Percentiles rank a stretch among this genome's conserved stretches.
Evolutionary conservation across 2,329 filamentous ascomycete genomes (phyloP).

Genomic region (Helotiales sp.): DNA sequence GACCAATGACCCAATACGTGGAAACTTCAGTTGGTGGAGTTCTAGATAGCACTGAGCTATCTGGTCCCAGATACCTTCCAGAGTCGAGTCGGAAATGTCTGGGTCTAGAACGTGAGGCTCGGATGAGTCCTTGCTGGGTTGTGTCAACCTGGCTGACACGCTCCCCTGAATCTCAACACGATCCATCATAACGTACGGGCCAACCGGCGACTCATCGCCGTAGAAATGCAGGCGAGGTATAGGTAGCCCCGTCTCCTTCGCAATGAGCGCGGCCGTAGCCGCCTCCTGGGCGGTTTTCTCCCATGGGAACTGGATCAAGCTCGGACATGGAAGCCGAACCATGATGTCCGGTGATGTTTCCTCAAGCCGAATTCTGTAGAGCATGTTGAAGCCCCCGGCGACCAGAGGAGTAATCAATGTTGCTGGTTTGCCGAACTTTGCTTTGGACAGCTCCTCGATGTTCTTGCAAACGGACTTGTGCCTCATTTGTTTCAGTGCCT

Average conservation of each 20-base stretch:
- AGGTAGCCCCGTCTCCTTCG: too few species aligned
- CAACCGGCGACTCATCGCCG: too few species aligned
- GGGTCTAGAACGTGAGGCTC: neutral
- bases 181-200: too few species aligned
- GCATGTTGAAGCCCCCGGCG: neutral
- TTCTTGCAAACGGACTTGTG: neutral
- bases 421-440: neutral
- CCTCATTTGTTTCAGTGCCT: neutral
- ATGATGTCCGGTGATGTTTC: neutral
- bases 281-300: too few species aligned
- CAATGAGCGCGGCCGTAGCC: too few species aligned
- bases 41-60: neutral
- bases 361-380: neutral
- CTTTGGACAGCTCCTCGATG: neutral
- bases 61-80: neutral
- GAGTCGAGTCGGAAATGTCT: neutral
- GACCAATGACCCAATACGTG: constrained; percentile 27
- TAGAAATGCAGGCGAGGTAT: too few species aligned
- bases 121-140: neutral
- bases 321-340: neutral
- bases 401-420: neutral
- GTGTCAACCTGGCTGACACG: too few species aligned
- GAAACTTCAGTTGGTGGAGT: constrained; percentile 20
- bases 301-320: neutral
- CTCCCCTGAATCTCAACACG: too few species aligned